phyloP scores from a whole-genome alignment of 2,329 filamentous ascomycete species.

The Capronia americana region DNA sequence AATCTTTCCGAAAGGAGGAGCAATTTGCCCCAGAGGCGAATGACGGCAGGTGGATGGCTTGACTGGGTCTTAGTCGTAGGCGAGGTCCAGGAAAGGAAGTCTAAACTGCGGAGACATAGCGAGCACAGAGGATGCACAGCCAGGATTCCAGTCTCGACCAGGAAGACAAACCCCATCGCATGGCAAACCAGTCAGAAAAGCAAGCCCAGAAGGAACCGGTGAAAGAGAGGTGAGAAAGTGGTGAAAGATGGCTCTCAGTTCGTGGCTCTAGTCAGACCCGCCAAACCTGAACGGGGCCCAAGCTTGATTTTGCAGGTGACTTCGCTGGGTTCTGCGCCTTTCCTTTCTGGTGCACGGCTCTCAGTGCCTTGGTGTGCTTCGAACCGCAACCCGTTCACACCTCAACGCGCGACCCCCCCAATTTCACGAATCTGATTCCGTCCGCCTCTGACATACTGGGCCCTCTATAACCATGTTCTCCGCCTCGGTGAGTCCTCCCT shows the following conservation, averaged over 20 bases:
- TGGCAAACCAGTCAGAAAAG: background rate
- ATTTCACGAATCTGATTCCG: conserved; percentile 26
- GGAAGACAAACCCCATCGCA: background rate
- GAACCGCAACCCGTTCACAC: conserved; percentile 25
- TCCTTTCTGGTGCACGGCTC: conserved; percentile 3
- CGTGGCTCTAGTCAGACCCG: background rate
- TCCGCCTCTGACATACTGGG: conserved; percentile 31
- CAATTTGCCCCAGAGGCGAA: conserved; percentile 18
- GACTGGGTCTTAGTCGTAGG: background rate
- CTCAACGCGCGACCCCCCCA: conserved; percentile 26
- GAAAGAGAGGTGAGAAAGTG: conserved; percentile 6
- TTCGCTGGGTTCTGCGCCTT: conserved; percentile 7
- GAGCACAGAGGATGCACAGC: background rate
- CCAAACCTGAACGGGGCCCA: background rate
- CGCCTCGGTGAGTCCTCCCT: conserved; percentile 36
- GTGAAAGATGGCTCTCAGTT: background rate
- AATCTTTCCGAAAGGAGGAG: conserved; percentile 13
- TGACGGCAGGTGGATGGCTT: conserved; percentile 4
- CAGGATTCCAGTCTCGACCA: background rate
- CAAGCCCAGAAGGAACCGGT: conserved; percentile 2
- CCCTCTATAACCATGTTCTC: conserved; percentile 36
- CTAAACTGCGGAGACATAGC: background rate
- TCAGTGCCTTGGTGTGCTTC: conserved; percentile 9
- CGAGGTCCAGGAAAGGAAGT: background rate
- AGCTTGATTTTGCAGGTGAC: background rate